These are phyloP conservation scores for Alternaria novae-zelandiae DNA, from an alignment of 2,329 filamentous ascomycete species.

Conservation along the genomic window DNA sequence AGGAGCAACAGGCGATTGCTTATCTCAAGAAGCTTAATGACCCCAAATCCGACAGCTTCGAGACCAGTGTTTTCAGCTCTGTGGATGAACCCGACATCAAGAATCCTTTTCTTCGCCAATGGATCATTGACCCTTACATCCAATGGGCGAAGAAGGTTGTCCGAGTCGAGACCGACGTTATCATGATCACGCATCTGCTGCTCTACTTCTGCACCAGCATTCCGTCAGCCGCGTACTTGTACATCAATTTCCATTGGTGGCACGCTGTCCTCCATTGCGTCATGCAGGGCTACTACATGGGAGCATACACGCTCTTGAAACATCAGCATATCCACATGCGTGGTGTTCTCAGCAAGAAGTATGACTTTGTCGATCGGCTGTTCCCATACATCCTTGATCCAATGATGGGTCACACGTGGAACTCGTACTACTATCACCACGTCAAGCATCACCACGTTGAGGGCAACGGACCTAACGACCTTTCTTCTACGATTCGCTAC, in stretches of 20 bases:
- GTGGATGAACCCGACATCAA: slow-evolving; percentile 59
- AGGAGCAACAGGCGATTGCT: slow-evolving; percentile 48
- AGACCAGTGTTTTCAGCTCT: slow-evolving; percentile 62
- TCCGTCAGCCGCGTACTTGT: slow-evolving; percentile 71
- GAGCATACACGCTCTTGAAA: slow-evolving; percentile 80
- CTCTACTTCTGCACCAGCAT: slow-evolving; percentile 74
- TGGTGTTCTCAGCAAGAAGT: slow-evolving; percentile 67
- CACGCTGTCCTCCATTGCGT: slow-evolving; percentile 71
- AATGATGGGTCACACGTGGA: slow-evolving; percentile 83
- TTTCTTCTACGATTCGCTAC: slow-evolving; percentile 77
- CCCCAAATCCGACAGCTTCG: slow-evolving; percentile 55
- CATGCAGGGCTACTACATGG: slow-evolving; percentile 72
- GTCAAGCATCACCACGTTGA: slow-evolving; percentile 87
- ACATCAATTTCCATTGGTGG: slow-evolving; percentile 68
- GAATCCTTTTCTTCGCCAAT: slow-evolving; percentile 48
- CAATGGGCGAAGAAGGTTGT: slow-evolving; percentile 62
- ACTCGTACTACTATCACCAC: slow-evolving; percentile 84
- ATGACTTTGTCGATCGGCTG: slow-evolving; percentile 63
- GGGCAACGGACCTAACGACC: slow-evolving; percentile 77
- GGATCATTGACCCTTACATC: slow-evolving; percentile 66
- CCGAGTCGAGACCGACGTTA: slow-evolving; percentile 72
- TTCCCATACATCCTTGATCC: slow-evolving; percentile 80
- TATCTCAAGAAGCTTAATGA: slow-evolving; percentile 59
- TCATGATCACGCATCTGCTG: slow-evolving; percentile 78
- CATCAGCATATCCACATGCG: slow-evolving; percentile 84